Evolutionary conservation across 805 yeast species (phyloP).

Genomic region (Cyberlindnera suaveolens): DNA sequence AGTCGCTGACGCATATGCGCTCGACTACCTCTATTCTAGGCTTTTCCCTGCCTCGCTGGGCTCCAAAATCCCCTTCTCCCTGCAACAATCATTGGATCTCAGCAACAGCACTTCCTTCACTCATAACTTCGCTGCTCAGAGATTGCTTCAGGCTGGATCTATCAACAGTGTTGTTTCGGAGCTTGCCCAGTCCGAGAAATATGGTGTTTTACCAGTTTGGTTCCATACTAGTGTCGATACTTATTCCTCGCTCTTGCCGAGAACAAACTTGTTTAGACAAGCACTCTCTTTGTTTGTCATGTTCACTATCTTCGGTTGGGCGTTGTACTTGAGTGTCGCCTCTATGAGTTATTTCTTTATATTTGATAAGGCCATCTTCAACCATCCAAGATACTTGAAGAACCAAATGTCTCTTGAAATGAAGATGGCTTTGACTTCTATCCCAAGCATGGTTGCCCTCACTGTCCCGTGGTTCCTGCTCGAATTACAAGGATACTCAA

Average conservation of each 20-base stretch:
- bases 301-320: slow-evolving; percentile 80
- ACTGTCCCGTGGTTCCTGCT: slow-evolving; percentile 87
- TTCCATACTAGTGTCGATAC: slow-evolving; percentile 53
- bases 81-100: slow-evolving; percentile 24
- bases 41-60: slow-evolving; percentile 54
- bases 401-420: slow-evolving; percentile 89
- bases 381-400: slow-evolving; percentile 93
- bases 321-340: slow-evolving; percentile 73
- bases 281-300: slow-evolving; percentile 55
- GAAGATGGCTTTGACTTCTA: slow-evolving; percentile 67
- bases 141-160: slow-evolving; percentile 5
- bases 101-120: slow-evolving; percentile 19
- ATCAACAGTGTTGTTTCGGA: slow-evolving; percentile 13
- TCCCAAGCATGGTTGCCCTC: slow-evolving; percentile 81
- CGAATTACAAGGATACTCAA: slow-evolving; percentile 81
- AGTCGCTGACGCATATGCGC: slow-evolving; percentile 59
- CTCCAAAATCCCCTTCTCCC: slow-evolving; percentile 25
- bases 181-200: slow-evolving; percentile 35
- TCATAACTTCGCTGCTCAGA: slow-evolving; percentile 14
- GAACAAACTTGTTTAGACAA: slow-evolving; percentile 74
- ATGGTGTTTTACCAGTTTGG: slow-evolving; percentile 57
- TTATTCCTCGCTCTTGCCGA: slow-evolving; percentile 59
- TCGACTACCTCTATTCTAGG: slow-evolving; percentile 72
- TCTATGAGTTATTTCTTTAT: slow-evolving; percentile 68
- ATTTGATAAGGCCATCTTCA: slow-evolving; percentile 84